Evolutionary conservation across 805 yeast species (phyloP).

Genomic region (Diddensiella caesifluorescens): DNA sequence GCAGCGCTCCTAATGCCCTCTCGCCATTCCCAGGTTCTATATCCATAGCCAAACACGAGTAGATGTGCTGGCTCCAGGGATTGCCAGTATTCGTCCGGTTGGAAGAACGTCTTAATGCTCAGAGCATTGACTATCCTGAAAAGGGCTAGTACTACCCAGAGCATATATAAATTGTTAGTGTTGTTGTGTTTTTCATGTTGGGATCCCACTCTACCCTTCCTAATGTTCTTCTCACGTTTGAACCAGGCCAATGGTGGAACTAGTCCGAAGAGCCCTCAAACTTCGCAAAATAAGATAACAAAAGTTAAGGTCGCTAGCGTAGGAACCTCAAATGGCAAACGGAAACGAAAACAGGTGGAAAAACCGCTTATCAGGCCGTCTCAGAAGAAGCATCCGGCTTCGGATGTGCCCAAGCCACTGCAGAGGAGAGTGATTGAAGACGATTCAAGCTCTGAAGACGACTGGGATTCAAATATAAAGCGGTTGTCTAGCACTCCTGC

Average conservation of each 20-base stretch:
- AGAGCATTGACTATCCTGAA: constrained; percentile 61
- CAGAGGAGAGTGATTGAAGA: too few species aligned
- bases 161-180: too few species aligned
- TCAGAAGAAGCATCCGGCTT: background rate
- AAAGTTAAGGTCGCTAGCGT: background rate
- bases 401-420: constrained; percentile 1
- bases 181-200: background rate
- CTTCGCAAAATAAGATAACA: background rate
- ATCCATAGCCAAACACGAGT: constrained; percentile 72
- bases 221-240: constrained; percentile 16
- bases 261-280: constrained; percentile 11
- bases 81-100: constrained; percentile 95
- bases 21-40: constrained; percentile 92
- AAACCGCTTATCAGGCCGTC: background rate
- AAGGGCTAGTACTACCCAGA: constrained; percentile 28
- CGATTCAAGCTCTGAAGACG: constrained; percentile 8
- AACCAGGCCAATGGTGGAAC: constrained; percentile 9
- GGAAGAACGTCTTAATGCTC: constrained; percentile 70
- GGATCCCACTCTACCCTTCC: background rate
- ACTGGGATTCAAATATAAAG: constrained; percentile 14
- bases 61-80: constrained; percentile 86
- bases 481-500: constrained; percentile 8
- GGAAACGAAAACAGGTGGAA: background rate
- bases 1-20: constrained; percentile 67
- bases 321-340: too few species aligned